Conservation (phyloP, 140 eudicot species). For the Oenanthe javanica region DNA sequence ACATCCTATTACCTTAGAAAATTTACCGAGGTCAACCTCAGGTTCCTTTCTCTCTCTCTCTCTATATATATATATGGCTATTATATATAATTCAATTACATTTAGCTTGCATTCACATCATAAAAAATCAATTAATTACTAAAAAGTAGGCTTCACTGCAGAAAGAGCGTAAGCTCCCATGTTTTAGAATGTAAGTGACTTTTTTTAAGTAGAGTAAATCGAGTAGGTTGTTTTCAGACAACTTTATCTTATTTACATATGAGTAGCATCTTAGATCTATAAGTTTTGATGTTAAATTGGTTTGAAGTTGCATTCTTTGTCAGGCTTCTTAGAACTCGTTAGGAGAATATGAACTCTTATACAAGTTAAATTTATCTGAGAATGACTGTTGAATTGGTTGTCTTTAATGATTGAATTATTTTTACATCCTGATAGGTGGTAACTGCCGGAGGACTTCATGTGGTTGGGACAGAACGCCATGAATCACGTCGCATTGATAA, state of each 20-base stretch:
- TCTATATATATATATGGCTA: too few relatives aligned
- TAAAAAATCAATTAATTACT: background rate
- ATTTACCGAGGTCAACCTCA: too few relatives aligned
- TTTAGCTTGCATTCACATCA: background rate
- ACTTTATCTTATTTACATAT: background rate
- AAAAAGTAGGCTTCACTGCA: background rate
- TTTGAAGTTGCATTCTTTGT: background rate
- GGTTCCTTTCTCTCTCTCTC: too few relatives aligned
- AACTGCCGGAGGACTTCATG: conserved; percentile 97
- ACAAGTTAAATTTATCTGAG: background rate
- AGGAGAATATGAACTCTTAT: background rate
- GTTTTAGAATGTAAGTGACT: background rate
- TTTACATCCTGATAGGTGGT: conserved; percentile 47
- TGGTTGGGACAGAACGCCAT: conserved; percentile 97
- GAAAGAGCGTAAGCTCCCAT: background rate
- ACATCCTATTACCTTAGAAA: too few relatives aligned
- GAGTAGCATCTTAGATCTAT: background rate
- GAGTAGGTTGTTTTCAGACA: background rate
- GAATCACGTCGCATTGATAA: conserved; percentile 98
- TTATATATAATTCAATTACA: background rate
- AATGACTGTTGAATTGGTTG: background rate
- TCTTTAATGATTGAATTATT: background rate
- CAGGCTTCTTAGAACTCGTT: background rate
- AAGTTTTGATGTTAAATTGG: background rate
- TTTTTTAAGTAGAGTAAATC: background rate